phyloP scores from a whole-genome alignment of 2,329 filamentous ascomycete species.

The Helicocarpus griseus region DNA sequence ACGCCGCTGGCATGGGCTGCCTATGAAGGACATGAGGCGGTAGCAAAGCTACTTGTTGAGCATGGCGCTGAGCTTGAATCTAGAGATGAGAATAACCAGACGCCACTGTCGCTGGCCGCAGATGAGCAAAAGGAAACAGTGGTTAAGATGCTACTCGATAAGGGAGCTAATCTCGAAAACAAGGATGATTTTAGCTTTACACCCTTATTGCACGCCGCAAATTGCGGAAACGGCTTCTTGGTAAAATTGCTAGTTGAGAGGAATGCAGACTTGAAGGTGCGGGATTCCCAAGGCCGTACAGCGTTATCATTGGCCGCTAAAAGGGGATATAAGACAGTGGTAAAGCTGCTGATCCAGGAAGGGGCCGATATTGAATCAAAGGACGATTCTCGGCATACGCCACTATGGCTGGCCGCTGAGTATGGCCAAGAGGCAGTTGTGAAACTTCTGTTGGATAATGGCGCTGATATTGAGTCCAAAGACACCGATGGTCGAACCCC shows the following conservation, averaged over 20 bases:
- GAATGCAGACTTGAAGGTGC: neutral
- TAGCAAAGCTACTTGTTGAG: neutral
- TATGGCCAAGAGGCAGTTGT: neutral
- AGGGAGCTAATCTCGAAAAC: neutral
- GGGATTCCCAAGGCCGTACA: neutral
- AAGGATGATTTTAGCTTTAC: neutral
- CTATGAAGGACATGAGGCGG: neutral
- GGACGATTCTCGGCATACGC: neutral
- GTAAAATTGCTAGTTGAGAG: neutral
- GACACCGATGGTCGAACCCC: neutral
- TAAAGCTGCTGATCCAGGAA: neutral
- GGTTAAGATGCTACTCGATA: neutral
- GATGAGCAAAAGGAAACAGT: neutral
- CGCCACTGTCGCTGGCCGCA: neutral
- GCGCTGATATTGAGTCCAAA: neutral
- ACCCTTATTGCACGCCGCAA: neutral
- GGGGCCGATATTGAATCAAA: neutral
- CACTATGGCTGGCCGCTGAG: neutral
- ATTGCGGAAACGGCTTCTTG: neutral
- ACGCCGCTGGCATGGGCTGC: neutral
- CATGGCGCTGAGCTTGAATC: neutral
- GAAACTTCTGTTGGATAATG: neutral
- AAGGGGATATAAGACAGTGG: neutral
- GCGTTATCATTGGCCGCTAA: neutral
- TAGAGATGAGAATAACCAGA: neutral